phyloP scores from a whole-genome alignment of 2,329 filamentous ascomycete genomes.

The Alternaria ventricosa region DNA sequence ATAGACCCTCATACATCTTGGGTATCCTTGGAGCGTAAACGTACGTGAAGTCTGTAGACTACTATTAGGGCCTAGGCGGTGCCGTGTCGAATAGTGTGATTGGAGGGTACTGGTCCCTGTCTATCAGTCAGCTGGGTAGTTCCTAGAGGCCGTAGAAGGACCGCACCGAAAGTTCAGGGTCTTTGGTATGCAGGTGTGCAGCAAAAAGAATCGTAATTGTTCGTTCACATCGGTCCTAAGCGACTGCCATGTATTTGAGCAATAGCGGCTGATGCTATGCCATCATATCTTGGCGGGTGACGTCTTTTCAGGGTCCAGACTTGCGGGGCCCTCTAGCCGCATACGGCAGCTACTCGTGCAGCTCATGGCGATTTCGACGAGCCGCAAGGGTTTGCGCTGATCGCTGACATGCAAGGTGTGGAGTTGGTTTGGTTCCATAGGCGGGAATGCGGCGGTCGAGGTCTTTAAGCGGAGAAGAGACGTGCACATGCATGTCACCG shows the following conservation, averaged over 20 bases:
- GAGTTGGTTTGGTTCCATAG: neutral
- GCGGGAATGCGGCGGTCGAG: constrained; percentile 4
- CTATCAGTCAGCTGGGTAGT: neutral
- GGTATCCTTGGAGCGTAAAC: neutral
- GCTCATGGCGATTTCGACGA: constrained; percentile 11
- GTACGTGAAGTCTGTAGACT: neutral
- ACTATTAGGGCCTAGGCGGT: neutral
- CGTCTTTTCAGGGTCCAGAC: constrained; percentile 21
- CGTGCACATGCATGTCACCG: constrained; percentile 4
- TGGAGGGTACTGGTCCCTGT: constrained; percentile 1
- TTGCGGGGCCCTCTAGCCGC: constrained; percentile 16
- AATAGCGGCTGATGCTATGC: constrained; percentile 12
- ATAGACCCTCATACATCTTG: neutral
- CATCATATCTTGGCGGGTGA: constrained; percentile 22
- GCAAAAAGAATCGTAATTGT: constrained; percentile 1
- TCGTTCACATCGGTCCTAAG: neutral
- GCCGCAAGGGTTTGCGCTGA: constrained; percentile 2
- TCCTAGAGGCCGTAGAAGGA: neutral
- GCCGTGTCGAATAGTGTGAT: neutral
- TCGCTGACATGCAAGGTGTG: neutral
- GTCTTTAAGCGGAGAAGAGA: neutral
- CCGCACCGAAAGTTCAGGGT: neutral
- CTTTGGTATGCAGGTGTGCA: neutral
- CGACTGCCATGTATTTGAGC: constrained; percentile 10
- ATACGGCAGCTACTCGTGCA: neutral